Evolutionary conservation across 2,329 filamentous ascomycete genomes (phyloP), one percentile per base, ranked within the genome.

Genomic region (Eutypa lata): DNA sequence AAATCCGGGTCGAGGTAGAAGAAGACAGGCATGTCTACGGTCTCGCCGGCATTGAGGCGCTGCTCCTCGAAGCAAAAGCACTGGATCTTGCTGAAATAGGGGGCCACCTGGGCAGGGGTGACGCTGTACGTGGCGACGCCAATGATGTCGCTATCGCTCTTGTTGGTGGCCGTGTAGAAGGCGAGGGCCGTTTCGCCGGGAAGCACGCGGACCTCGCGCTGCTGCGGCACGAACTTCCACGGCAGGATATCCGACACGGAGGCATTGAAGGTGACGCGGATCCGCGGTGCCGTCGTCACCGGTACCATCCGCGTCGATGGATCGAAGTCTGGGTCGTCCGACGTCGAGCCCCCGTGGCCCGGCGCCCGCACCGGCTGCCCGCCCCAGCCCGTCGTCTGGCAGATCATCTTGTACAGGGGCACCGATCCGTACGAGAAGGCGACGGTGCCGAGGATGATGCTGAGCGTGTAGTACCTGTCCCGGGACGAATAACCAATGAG

Each of bases 61-160:
- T 99, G 94, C 73, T 91, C 93, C 76, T 99, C 94, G 65, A 99
- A 99, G 73, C 94, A 99, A 73, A 99, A 99, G 68, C 94, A 99
- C 73, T 99, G 94, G 45, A 99, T 99, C 81, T 99, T 99, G 82
- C 90, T 95, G 69, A 99, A 99, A 71, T 99, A 99, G 1, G 91
- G 92, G 43, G 94, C 93, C 44, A 96, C 92, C 74, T 99, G 94
- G 3, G 85, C 94, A 0, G 94, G 94, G 2, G 93, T 97, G 28
- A 99, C 95, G 67, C 90, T 96, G 74, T 99, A 99, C 7, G 94
- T 99, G 11, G 94, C 94, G 43, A 99, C 92, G 47, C 94, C 94
- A 65, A 99, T 97, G 63, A 99, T 97, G 75, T 99, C 95, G 59
- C 89, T 84, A 58, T 90, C 83, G 55, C 89, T 90, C 59, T 84